A percentile compares a stretch with the other conserved stretches of the same genome.
Conservation (phyloP, 1,284 basidiomycete species). For the Austroboletus niveus region DNA sequence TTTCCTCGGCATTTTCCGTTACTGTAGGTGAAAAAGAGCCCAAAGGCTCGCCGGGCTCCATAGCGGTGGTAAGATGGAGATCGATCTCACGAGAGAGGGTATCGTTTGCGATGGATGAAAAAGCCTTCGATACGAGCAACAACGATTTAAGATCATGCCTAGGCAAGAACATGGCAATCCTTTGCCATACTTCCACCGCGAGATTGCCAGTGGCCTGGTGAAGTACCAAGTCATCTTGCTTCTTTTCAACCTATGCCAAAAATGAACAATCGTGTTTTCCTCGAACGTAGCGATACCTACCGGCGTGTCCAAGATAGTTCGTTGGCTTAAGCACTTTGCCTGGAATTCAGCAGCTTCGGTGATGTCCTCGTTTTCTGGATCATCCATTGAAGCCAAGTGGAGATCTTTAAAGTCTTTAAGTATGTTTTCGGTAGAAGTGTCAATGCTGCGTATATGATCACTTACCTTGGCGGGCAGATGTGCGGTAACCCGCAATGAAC, state of each 20-base stretch:
- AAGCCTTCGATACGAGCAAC: neutral
- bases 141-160: neutral
- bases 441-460: neutral
- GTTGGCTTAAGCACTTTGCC: neutral
- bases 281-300: neutral
- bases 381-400: conserved; percentile 57
- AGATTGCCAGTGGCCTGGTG: neutral
- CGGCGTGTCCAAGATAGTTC: neutral
- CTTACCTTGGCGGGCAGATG: conserved; percentile 63
- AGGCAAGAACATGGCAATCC: neutral
- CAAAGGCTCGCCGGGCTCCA: conserved; percentile 30
- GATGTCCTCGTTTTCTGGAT: conserved; percentile 65
- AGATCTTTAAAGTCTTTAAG: conserved; percentile 46
- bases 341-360: neutral
- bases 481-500: conserved; percentile 55
- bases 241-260: neutral
- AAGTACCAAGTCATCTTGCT: neutral
- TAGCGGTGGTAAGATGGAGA: conserved; percentile 42
- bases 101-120: neutral
- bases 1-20: conserved; percentile 19
- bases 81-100: conserved; percentile 59
- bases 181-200: neutral
- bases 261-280: too few relatives aligned
- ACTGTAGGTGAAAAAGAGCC: conserved; percentile 7
- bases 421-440: neutral